Conservation (phyloP, 2,329 filamentous ascomycete genomes). For the Pyricularia grisea region DNA sequence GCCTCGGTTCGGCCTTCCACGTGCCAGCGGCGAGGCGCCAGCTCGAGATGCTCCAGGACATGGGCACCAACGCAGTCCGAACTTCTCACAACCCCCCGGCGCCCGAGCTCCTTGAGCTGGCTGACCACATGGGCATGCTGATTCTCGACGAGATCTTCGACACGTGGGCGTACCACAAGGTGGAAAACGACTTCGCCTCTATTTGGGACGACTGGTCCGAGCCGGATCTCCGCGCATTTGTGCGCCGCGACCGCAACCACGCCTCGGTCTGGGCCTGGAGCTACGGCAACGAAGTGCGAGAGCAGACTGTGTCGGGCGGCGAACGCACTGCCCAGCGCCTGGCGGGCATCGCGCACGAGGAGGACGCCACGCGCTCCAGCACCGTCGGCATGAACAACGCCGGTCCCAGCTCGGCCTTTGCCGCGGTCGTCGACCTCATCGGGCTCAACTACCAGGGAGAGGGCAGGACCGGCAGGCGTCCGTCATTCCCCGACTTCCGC, state of each 20-base stretch:
- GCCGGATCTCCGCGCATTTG: constrained; percentile 37
- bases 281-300: constrained; percentile 42
- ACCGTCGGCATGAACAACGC: constrained; percentile 39
- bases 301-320: constrained; percentile 29
- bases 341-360: constrained; percentile 29
- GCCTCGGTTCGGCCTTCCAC: constrained; percentile 41
- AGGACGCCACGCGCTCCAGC: constrained; percentile 35
- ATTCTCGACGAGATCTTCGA: constrained; percentile 47
- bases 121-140: constrained; percentile 38
- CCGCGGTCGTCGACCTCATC: constrained; percentile 33
- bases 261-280: constrained; percentile 43
- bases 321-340: constrained; percentile 22
- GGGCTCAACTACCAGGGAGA: constrained; percentile 48
- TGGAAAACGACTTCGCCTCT: constrained; percentile 36
- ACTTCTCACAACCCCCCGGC: constrained; percentile 45
- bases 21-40: constrained; percentile 36
- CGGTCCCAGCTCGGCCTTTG: constrained; percentile 25
- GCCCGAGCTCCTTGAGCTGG: constrained; percentile 36
- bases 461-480: constrained; percentile 21
- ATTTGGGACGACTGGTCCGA: constrained; percentile 45
- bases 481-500: constrained; percentile 33
- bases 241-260: constrained; percentile 46
- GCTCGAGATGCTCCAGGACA: constrained; percentile 36
- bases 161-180: constrained; percentile 36
- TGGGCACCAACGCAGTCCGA: constrained; percentile 39